A percentile compares a stretch with the other conserved stretches of the same genome.
Conservation (phyloP, 805 yeast genomes). For the Wickerhamiella sergipiensis region DNA sequence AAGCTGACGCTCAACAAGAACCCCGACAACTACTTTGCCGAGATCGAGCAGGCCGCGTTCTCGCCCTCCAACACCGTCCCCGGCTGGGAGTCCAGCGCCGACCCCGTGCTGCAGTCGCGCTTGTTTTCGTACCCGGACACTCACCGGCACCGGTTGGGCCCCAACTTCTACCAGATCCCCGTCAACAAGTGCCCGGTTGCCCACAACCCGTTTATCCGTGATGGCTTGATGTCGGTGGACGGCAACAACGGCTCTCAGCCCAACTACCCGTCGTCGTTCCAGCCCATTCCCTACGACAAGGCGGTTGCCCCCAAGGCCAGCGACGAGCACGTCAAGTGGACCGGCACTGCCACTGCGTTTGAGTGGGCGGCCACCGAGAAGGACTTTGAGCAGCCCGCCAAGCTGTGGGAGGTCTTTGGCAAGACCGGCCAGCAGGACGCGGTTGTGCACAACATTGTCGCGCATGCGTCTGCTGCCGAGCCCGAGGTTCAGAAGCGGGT, state of each 20-base stretch:
- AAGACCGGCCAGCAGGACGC: constrained; percentile 72
- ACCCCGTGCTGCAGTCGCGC: constrained; percentile 66
- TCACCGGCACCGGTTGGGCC: constrained; percentile 62
- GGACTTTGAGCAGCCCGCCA: constrained; percentile 69
- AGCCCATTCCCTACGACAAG: constrained; percentile 23
- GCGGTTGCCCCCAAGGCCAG: background rate
- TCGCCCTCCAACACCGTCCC: constrained; percentile 63
- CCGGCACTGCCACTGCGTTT: constrained; percentile 69
- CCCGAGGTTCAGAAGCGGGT: constrained; percentile 69
- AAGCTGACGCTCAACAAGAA: constrained; percentile 40
- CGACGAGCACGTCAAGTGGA: constrained; percentile 61
- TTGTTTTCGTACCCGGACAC: constrained; percentile 66
- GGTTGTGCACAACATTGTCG: constrained; percentile 72
- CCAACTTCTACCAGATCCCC: constrained; percentile 53
- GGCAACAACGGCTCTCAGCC: constrained; percentile 38
- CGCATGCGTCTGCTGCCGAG: constrained; percentile 48
- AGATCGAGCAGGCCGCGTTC: constrained; percentile 48
- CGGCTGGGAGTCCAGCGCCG: constrained; percentile 62
- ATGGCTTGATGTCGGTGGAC: constrained; percentile 41
- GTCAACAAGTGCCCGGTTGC: constrained; percentile 45
- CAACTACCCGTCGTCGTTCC: constrained; percentile 34
- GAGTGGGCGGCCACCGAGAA: constrained; percentile 63
- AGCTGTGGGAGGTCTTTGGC: constrained; percentile 64
- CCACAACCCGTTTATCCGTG: constrained; percentile 39
- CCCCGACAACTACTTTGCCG: constrained; percentile 41